Percentiles rank a stretch among this genome's conserved stretches.
Conservation (phyloP, 169 alveolate species). For the Amoebophrya sp. region DNA sequence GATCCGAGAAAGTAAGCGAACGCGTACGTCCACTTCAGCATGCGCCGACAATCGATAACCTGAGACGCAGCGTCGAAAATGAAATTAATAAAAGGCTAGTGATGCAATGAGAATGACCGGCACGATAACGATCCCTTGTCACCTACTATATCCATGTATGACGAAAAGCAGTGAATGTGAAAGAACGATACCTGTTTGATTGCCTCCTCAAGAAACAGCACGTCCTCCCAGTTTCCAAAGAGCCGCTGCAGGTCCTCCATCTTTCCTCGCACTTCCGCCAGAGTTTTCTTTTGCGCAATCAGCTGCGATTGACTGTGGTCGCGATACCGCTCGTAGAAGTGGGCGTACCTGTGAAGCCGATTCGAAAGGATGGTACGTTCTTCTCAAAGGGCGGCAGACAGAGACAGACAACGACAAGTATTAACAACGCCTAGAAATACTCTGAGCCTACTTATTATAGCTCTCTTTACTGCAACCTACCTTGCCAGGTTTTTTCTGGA, state of each 20-base stretch:
- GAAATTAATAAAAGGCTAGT: too few relatives aligned
- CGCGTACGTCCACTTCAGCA: conserved; percentile 37
- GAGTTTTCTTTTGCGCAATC: conserved; percentile 25
- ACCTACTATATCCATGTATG: too few relatives aligned
- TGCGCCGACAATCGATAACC: background rate
- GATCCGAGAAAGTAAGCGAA: conserved; percentile 22
- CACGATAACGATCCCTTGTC: too few relatives aligned
- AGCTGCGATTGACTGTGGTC: conserved; percentile 30
- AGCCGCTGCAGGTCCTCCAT: conserved; percentile 11
- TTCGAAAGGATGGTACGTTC: too few relatives aligned
- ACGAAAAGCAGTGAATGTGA: too few relatives aligned
- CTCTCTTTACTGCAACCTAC: background rate
- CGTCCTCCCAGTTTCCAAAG: conserved; percentile 24
- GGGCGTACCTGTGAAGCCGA: conserved; percentile 20
- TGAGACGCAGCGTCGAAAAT: too few relatives aligned
- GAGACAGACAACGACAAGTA: background rate
- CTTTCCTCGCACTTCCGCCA: conserved; percentile 9
- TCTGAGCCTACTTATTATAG: background rate
- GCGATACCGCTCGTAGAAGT: conserved; percentile 29
- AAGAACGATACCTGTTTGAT: conserved; percentile 15
- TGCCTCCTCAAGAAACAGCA: conserved; percentile 30
- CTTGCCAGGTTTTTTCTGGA: background rate
- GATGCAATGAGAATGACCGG: too few relatives aligned
- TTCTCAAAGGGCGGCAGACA: background rate
- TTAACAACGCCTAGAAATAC: background rate